A percentile compares a stretch with the other conserved stretches of the same genome.
Evolutionary conservation across 2,329 filamentous ascomycete genomes (phyloP).

Genomic region (Ceratocystis destructans): DNA sequence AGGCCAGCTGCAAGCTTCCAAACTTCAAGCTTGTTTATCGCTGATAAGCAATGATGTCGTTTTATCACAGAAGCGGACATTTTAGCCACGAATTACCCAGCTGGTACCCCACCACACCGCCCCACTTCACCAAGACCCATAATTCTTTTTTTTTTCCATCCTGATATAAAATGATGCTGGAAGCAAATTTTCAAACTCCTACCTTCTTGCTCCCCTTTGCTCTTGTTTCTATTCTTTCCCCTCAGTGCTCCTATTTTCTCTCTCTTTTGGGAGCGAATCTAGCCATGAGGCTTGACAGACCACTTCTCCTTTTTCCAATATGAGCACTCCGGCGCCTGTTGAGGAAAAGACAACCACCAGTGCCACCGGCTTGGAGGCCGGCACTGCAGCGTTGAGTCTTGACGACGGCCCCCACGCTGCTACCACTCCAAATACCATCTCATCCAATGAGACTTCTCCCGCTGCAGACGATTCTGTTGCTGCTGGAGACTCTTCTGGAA

Average conservation of each 20-base stretch:
- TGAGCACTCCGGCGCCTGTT: slow-evolving; percentile 18
- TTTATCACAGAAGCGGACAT: neutral
- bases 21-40: slow-evolving; percentile 2
- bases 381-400: slow-evolving; percentile 14
- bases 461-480: slow-evolving; percentile 1
- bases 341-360: slow-evolving; percentile 11
- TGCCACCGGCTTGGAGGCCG: slow-evolving; percentile 12
- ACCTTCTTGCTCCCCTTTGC: slow-evolving; percentile 2
- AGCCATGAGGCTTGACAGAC: slow-evolving; percentile 15
- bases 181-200: slow-evolving; percentile 4
- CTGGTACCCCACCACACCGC: neutral
- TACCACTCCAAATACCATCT: neutral
- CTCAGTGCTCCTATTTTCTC: slow-evolving; percentile 6
- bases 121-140: slow-evolving; percentile 11
- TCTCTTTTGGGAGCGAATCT: slow-evolving; percentile 8
- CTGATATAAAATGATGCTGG: neutral
- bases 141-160: neutral
- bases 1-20: slow-evolving; percentile 2
- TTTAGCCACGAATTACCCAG: slow-evolving; percentile 5
- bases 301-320: slow-evolving; percentile 15
- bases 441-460: neutral
- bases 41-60: slow-evolving; percentile 10
- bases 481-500: slow-evolving; percentile 9
- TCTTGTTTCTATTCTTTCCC: slow-evolving; percentile 12
- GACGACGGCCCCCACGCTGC: neutral